Percentiles rank a stretch among this genome's conserved stretches.
Evolutionary conservation across 768 basidiomycete genomes (phyloP).

Genomic region (Stropharia rugosoannulata): DNA sequence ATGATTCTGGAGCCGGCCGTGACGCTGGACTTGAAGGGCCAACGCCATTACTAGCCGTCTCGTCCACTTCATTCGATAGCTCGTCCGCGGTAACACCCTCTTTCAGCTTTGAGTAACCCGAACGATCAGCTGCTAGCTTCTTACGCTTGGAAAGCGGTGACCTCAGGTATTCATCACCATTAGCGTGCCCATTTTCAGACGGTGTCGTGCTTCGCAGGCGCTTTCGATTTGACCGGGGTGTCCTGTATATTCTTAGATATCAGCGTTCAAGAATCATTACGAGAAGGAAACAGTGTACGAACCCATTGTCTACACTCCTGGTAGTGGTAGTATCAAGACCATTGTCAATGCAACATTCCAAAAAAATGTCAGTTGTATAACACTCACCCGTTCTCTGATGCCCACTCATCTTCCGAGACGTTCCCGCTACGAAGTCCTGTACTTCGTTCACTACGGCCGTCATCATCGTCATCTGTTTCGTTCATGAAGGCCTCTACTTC

Average conservation of each 20-base stretch:
- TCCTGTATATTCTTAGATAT: constrained; percentile 29
- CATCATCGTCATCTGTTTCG: constrained; percentile 70
- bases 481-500: constrained; percentile 89
- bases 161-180: constrained; percentile 42
- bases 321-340: neutral
- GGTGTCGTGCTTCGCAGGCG: constrained; percentile 73
- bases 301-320: constrained; percentile 31
- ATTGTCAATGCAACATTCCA: neutral
- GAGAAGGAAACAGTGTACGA: constrained; percentile 1
- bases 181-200: constrained; percentile 50
- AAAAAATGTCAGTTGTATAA: neutral
- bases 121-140: constrained; percentile 66
- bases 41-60: constrained; percentile 18
- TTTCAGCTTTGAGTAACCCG: constrained; percentile 67
- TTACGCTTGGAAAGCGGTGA: constrained; percentile 83
- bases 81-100: constrained; percentile 62
- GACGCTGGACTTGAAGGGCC: neutral
- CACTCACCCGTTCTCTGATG: constrained; percentile 37
- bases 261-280: neutral
- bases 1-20: constrained; percentile 12
- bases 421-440: constrained; percentile 49
- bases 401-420: constrained; percentile 56
- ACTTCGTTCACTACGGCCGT: constrained; percentile 38
- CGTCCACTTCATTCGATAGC: constrained; percentile 24
- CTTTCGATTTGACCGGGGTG: constrained; percentile 58